phyloP scores from a whole-genome alignment of 495 filamentous ascomycete species.

The Aspergillus egyptiacus region DNA sequence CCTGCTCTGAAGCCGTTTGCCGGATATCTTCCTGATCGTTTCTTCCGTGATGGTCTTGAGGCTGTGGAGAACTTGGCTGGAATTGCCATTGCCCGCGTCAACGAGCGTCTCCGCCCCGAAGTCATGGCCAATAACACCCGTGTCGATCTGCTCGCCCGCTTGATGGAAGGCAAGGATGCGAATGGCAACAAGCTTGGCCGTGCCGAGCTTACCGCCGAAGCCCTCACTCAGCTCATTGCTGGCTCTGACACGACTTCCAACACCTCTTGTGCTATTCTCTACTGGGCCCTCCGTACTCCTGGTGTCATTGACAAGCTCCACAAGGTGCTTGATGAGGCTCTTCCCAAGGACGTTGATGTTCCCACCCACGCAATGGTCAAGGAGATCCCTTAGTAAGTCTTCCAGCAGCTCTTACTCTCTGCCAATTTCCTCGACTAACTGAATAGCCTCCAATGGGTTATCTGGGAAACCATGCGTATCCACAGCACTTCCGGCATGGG shows the following conservation, averaged over 20 bases:
- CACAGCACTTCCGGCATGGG: slow-evolving; percentile 87
- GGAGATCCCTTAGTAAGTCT: slow-evolving; percentile 63
- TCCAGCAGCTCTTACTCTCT: background rate
- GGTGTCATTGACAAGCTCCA: slow-evolving; percentile 68
- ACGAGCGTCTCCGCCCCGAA: slow-evolving; percentile 62
- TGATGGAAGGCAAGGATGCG: slow-evolving; percentile 84
- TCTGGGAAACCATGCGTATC: slow-evolving; percentile 85
- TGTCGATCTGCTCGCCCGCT: slow-evolving; percentile 71
- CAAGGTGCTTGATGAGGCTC: slow-evolving; percentile 61
- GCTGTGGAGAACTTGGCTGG: slow-evolving; percentile 48
- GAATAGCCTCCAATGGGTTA: slow-evolving; percentile 59
- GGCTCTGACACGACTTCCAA: slow-evolving; percentile 89
- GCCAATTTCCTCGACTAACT: slow-evolving; percentile 1
- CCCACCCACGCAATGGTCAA: slow-evolving; percentile 66
- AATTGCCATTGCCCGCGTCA: slow-evolving; percentile 76
- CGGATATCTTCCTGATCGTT: slow-evolving; percentile 47
- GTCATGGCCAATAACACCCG: slow-evolving; percentile 50
- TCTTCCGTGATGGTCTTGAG: slow-evolving; percentile 45
- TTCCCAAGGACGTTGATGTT: slow-evolving; percentile 55
- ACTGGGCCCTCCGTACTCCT: slow-evolving; percentile 63
- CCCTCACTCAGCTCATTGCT: slow-evolving; percentile 84
- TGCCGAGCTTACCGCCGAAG: slow-evolving; percentile 80
- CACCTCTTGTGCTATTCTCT: slow-evolving; percentile 80
- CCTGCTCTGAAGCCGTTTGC: slow-evolving; percentile 45
- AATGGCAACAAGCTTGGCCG: slow-evolving; percentile 67